Conservation (phyloP, 805 yeast genomes). For the Candida insectalens region DNA sequence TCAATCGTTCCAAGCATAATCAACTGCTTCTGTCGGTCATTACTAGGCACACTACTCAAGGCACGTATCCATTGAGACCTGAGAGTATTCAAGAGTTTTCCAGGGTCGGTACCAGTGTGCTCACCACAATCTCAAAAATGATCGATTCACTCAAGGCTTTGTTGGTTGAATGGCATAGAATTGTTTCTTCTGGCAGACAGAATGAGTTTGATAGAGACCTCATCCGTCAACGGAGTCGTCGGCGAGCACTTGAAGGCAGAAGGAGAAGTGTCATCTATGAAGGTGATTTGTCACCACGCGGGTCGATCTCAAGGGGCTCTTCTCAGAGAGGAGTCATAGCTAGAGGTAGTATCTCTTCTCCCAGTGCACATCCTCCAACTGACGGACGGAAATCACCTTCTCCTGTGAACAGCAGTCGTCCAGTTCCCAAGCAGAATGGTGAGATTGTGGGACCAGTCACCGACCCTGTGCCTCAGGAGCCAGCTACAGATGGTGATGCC, state of each 20-base stretch:
- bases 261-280: neutral
- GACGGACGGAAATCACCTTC: too few species aligned
- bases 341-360: too few species aligned
- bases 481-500: too few species aligned
- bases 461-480: too few species aligned
- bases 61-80: neutral
- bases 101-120: neutral
- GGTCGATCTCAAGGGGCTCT: too few species aligned
- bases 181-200: neutral
- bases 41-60: slow-evolving; percentile 30
- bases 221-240: slow-evolving; percentile 16
- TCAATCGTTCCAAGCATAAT: slow-evolving; percentile 37
- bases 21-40: slow-evolving; percentile 38
- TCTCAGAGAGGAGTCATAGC: too few species aligned
- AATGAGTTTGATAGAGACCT: slow-evolving; percentile 28
- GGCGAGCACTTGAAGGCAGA: slow-evolving; percentile 3
- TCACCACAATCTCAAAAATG: neutral
- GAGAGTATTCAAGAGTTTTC: neutral
- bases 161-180: neutral
- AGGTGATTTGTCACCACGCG: too few species aligned
- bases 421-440: too few species aligned
- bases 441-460: too few species aligned
- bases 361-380: too few species aligned
- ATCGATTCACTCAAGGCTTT: neutral
- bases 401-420: too few species aligned